Evolutionary conservation across 176 grass and related monocot species (phyloP).

Genomic region (Aegilops bicornis): DNA sequence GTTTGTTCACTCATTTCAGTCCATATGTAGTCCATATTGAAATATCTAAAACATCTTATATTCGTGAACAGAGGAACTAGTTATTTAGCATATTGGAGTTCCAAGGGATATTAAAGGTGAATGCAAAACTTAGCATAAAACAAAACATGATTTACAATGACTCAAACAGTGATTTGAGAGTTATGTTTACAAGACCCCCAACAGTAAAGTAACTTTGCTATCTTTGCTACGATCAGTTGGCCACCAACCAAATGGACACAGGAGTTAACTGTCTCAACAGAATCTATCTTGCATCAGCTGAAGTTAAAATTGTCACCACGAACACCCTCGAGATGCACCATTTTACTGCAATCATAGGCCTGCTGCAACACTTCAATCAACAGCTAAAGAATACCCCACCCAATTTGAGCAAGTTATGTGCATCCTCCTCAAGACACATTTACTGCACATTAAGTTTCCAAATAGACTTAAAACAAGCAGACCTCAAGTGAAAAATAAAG

Average conservation of each 20-base stretch:
- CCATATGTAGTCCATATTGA: too few relatives aligned
- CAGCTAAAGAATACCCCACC: neutral
- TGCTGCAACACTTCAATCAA: slow-evolving; percentile 7
- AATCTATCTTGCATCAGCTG: neutral
- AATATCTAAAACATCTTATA: too few relatives aligned
- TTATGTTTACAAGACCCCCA: neutral
- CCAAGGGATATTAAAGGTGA: neutral
- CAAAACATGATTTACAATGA: neutral
- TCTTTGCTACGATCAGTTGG: neutral
- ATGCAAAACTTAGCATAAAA: slow-evolving; percentile 6
- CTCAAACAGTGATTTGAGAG: slow-evolving; percentile 8
- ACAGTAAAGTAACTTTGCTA: neutral
- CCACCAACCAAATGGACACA: neutral
- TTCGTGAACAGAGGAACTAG: too few relatives aligned
- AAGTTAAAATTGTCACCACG: neutral
- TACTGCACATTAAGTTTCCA: slow-evolving; percentile 1
- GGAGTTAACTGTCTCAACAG: neutral
- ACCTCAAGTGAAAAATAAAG: neutral
- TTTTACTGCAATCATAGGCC: neutral
- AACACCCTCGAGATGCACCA: neutral
- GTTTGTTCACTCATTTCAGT: too few relatives aligned
- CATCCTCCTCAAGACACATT: neutral
- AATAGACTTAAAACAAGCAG: slow-evolving; percentile 7
- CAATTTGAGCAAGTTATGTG: neutral
- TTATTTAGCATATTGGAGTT: neutral